Conservation (phyloP, 2,329 filamentous ascomycete genomes). For the Peltaster fructicola region DNA sequence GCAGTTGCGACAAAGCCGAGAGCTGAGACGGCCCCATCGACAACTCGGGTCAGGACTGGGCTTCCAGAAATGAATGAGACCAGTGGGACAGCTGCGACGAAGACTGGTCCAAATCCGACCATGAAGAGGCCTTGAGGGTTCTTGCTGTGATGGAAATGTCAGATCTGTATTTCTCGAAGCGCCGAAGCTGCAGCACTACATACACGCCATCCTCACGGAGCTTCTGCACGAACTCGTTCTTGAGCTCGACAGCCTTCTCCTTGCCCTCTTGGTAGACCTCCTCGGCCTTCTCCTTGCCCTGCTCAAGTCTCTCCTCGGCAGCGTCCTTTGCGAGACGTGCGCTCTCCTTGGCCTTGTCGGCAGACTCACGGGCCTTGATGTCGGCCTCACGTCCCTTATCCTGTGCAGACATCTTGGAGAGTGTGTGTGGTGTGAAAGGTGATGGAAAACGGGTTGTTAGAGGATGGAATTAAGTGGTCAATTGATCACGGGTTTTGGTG, state of each 20-base stretch:
- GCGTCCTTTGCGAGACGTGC: conserved; percentile 1
- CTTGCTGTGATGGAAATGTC: conserved; percentile 4
- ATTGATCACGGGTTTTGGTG: too few relatives aligned
- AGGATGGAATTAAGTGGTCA: too few relatives aligned
- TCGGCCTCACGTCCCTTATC: background rate
- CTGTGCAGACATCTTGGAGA: too few relatives aligned
- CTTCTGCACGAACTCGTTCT: conserved; percentile 3
- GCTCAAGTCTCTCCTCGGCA: too few relatives aligned
- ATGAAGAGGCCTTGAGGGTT: conserved; percentile 12
- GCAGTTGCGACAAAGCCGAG: conserved; percentile 11
- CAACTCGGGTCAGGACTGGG: conserved; percentile 12
- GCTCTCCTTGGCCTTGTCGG: conserved; percentile 6
- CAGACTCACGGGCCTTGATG: conserved; percentile 2
- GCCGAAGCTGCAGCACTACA: conserved; percentile 3
- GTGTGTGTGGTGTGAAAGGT: too few relatives aligned
- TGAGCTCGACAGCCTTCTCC: conserved; percentile 1
- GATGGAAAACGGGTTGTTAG: too few relatives aligned
- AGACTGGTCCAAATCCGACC: conserved; percentile 11
- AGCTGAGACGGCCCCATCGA: conserved; percentile 11
- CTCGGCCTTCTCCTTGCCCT: conserved; percentile 1
- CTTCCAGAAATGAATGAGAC: conserved; percentile 14
- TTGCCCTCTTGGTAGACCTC: background rate
- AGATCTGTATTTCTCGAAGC: conserved; percentile 1
- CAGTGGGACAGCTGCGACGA: conserved; percentile 15
- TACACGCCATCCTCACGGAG: conserved; percentile 15